Percentiles rank a stretch among this genome's conserved stretches.
phyloP scores from a whole-genome alignment of 176 grass and related monocot species.

The Aechmea fasciata region DNA sequence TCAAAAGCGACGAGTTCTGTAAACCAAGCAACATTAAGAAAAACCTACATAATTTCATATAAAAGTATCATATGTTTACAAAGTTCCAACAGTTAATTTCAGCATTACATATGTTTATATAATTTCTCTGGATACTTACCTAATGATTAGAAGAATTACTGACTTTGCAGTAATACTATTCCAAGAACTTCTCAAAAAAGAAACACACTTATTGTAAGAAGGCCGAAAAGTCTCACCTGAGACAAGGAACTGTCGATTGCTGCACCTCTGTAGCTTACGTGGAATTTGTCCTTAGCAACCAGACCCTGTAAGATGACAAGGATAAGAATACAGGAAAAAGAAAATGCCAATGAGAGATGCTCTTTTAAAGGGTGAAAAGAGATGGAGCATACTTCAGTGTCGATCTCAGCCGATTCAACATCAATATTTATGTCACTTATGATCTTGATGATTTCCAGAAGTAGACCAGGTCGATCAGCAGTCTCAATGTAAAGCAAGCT shows the following conservation, averaged over 20 bases:
- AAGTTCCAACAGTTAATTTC: no score
- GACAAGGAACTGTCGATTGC: conserved; percentile 72
- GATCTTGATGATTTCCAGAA: conserved; percentile 77
- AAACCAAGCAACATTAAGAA: no score
- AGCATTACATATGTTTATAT: no score
- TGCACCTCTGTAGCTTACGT: conserved; percentile 92
- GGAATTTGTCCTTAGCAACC: conserved; percentile 94
- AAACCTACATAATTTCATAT: no score
- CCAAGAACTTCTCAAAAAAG: no score
- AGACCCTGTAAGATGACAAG: conserved; percentile 47
- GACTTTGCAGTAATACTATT: no score
- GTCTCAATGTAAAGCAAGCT: conserved; percentile 96
- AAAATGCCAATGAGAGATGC: background rate
- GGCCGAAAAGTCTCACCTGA: conserved; percentile 38
- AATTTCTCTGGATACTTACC: no score
- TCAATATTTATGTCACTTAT: conserved; percentile 68
- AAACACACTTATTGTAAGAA: no score
- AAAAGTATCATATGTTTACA: no score
- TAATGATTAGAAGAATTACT: no score
- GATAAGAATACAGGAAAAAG: conserved; percentile 5
- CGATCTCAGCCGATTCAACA: conserved; percentile 94
- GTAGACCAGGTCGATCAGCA: conserved; percentile 82
- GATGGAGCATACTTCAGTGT: conserved; percentile 59
- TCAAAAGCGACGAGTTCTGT: no score
- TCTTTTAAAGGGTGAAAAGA: conserved; percentile 4